Base-by-base conservation (phyloP, 441 rosid genomes). In the Raphanus hybrid region DNA sequence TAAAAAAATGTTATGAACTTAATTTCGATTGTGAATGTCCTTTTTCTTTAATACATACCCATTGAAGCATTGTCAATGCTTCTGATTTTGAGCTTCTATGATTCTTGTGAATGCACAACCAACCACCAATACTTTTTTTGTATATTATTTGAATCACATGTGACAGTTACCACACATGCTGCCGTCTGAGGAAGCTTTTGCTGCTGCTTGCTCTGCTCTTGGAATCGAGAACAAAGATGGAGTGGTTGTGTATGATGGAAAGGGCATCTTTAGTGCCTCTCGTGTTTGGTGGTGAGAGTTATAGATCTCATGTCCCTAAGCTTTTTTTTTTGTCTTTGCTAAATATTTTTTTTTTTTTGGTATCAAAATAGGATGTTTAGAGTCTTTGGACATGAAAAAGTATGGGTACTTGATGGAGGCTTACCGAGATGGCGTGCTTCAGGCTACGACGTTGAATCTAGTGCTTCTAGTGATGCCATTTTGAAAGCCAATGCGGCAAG, bases 281-380 rank as follows among this genome's bases (percentile, higher is more conserved):
- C 98, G 99, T 67, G 96, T 92, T 67, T 93, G 99, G 98, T 96
- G 99, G 99, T 96, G 83, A 78, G 99, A 78, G 99, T 82, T 70
- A 16, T 66, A 41, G 41, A 57, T 35, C 65, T 66, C 62, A 26
- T 48, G 27, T 63, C 60, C 37, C 27, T 58, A 41, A 37, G 55
- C 54, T 4, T 11, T 63, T n/a, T n/a, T n/a, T n/a, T 18, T 65
- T 60, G 55, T 14, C 64, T 59, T 62, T 67, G 57, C 54, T 74
- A 48, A 27, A 23, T 41, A 41, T 74, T 52, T 69, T 26, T 63
- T 6, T 59, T 18, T 0, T 18, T 18, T 11, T 62, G n/a, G n/a
- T 32, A 45, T 70, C 4, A 29, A 73, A 64, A 62, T 80, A 96
- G 99, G 98, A 93, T 93, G 98, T 93, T 96, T 75, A 86, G 91